Conservation (phyloP, 2,329 filamentous ascomycete species). For the Escovopsis weberi region DNA sequence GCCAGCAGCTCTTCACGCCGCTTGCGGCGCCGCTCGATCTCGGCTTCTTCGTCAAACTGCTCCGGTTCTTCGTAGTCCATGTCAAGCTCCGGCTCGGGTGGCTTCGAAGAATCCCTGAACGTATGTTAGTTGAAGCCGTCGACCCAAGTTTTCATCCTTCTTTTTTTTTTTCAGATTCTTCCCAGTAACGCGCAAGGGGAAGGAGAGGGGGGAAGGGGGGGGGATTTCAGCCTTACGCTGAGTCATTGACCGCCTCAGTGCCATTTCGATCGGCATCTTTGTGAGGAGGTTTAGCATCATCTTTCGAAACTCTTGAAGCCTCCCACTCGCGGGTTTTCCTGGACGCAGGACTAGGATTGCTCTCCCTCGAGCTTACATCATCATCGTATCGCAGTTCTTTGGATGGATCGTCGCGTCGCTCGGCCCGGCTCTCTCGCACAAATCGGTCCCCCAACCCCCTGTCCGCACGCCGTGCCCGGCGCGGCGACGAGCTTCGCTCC, state of each 20-base stretch:
- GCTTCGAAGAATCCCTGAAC: constrained; percentile 7
- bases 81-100: constrained; percentile 18
- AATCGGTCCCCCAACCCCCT: constrained; percentile 20
- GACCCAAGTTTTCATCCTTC: neutral
- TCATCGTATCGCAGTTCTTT: constrained; percentile 27
- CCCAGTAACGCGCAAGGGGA: too few relatives aligned
- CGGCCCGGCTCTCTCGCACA: constrained; percentile 16
- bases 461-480: constrained; percentile 23
- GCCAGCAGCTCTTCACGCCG: constrained; percentile 73
- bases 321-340: constrained; percentile 46
- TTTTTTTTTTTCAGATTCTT: neutral
- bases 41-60: constrained; percentile 63
- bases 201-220: neutral
- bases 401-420: constrained; percentile 10
- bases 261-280: constrained; percentile 24
- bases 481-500: constrained; percentile 40
- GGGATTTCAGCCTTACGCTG: neutral
- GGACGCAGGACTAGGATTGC: constrained; percentile 45
- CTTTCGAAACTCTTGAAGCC: constrained; percentile 42
- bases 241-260: neutral
- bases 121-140: constrained; percentile 5
- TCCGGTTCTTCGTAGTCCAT: constrained; percentile 39
- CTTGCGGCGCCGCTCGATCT: constrained; percentile 74
- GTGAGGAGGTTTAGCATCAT: constrained; percentile 54
- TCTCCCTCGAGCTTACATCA: constrained; percentile 28